Evolutionary conservation across 129 eudicot genomes (phyloP).

Genomic region (Flaveria trinervia): DNA sequence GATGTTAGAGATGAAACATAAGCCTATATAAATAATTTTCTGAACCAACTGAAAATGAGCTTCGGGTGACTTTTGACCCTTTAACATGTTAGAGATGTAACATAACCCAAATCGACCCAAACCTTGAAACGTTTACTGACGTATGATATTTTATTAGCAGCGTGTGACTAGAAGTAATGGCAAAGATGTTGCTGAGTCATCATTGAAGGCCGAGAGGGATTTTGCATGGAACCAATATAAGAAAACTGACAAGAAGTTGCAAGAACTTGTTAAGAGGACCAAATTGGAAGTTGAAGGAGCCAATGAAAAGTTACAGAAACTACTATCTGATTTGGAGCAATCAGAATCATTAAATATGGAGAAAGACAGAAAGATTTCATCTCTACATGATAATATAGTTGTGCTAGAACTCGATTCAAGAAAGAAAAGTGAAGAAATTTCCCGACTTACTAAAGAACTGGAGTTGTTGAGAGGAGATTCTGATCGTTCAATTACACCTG

Average conservation of each 20-base stretch:
- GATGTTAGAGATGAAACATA: neutral
- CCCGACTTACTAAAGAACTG: slow-evolving; percentile 47
- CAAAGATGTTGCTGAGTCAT: slow-evolving; percentile 43
- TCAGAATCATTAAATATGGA: slow-evolving; percentile 43
- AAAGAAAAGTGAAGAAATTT: slow-evolving; percentile 55
- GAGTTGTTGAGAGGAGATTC: slow-evolving; percentile 39
- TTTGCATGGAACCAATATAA: slow-evolving; percentile 70
- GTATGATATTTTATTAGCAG: slow-evolving; percentile 14
- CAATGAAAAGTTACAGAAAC: slow-evolving; percentile 44
- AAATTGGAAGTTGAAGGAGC: slow-evolving; percentile 47
- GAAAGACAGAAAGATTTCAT: slow-evolving; percentile 45
- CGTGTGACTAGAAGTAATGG: slow-evolving; percentile 26
- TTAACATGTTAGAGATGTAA: neutral
- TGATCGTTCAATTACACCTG: slow-evolving; percentile 41
- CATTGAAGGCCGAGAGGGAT: slow-evolving; percentile 59
- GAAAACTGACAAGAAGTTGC: slow-evolving; percentile 44
- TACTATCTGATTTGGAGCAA: slow-evolving; percentile 45
- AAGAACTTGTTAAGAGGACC: slow-evolving; percentile 40
- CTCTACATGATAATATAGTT: slow-evolving; percentile 39
- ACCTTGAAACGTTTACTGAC: slow-evolving; percentile 29
- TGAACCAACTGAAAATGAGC: neutral
- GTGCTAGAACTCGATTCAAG: slow-evolving; percentile 45
- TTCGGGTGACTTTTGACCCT: neutral
- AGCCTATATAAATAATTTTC: neutral
- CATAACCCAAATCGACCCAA: neutral